Evolutionary conservation across 495 filamentous ascomycete species (phyloP).

Genomic region (Xylaria cubensis): DNA sequence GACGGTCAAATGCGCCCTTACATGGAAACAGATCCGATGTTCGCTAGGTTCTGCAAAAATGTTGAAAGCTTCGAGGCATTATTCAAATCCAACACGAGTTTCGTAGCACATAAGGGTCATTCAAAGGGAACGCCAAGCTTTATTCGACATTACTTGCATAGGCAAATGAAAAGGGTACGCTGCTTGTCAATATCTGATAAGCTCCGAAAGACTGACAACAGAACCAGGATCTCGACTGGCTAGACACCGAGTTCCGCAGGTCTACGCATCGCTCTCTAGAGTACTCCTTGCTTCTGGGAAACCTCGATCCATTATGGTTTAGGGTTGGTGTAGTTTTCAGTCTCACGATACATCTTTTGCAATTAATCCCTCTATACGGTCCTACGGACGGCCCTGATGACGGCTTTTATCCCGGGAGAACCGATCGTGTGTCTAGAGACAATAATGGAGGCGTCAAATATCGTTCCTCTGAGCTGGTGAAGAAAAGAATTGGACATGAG

Average conservation of each 20-base stretch:
- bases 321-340: not conserved
- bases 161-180: not conserved
- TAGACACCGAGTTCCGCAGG: not conserved
- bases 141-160: not conserved
- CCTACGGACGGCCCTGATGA: not conserved
- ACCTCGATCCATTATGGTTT: not conserved
- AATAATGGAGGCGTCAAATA: not conserved
- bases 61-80: not conserved
- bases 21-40: slow-evolving; percentile 4
- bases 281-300: too few species aligned
- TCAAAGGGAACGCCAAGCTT: not conserved
- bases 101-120: not conserved
- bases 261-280: not conserved
- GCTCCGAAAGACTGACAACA: not conserved
- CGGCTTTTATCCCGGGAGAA: not conserved
- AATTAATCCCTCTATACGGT: not conserved
- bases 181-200: not conserved
- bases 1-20: slow-evolving; percentile 9
- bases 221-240: not conserved
- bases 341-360: not conserved
- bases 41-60: not conserved
- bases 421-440: not conserved
- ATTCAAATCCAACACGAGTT: not conserved
- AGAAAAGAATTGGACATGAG: not conserved
- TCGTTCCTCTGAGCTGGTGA: slow-evolving; percentile 7